Conservation (phyloP, 2,329 filamentous ascomycete species). For the Beauveria brongniartii region DNA sequence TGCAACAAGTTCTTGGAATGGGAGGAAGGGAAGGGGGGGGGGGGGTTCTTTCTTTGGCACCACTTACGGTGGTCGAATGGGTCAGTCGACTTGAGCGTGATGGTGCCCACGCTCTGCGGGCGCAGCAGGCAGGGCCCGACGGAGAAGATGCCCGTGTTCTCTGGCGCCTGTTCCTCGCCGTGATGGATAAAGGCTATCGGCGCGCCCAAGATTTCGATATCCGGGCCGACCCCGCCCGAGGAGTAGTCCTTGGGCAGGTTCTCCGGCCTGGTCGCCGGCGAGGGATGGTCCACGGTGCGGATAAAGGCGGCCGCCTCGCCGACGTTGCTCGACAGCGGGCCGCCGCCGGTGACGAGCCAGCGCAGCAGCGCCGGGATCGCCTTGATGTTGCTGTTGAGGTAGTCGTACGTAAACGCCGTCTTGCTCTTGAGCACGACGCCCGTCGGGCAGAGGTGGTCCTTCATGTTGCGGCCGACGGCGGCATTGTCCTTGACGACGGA, state of each 20-base stretch:
- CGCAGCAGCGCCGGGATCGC: slow-evolving; percentile 13
- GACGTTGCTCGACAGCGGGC: slow-evolving; percentile 15
- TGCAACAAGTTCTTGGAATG: too few species aligned
- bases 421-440: slow-evolving; percentile 14
- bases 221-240: slow-evolving; percentile 13
- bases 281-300: slow-evolving; percentile 13
- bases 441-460: slow-evolving; percentile 18
- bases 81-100: slow-evolving; percentile 13
- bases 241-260: slow-evolving; percentile 14
- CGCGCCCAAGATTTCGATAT: slow-evolving; percentile 14
- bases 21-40: not conserved
- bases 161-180: slow-evolving; percentile 13
- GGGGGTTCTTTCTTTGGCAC: not conserved
- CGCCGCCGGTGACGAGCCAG: slow-evolving; percentile 14
- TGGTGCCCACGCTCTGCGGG: slow-evolving; percentile 14
- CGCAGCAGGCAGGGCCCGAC: slow-evolving; percentile 12
- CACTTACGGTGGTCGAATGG: slow-evolving; percentile 16
- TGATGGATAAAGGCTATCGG: slow-evolving; percentile 15
- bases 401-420: slow-evolving; percentile 12
- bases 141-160: slow-evolving; percentile 9
- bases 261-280: not conserved
- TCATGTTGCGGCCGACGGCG: slow-evolving; percentile 50
- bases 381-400: slow-evolving; percentile 12
- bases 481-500: slow-evolving; percentile 46
- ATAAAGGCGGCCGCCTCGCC: slow-evolving; percentile 15